Evolutionary conservation across 495 filamentous ascomycete species (phyloP).

Genomic region (Neurospora sp.): DNA sequence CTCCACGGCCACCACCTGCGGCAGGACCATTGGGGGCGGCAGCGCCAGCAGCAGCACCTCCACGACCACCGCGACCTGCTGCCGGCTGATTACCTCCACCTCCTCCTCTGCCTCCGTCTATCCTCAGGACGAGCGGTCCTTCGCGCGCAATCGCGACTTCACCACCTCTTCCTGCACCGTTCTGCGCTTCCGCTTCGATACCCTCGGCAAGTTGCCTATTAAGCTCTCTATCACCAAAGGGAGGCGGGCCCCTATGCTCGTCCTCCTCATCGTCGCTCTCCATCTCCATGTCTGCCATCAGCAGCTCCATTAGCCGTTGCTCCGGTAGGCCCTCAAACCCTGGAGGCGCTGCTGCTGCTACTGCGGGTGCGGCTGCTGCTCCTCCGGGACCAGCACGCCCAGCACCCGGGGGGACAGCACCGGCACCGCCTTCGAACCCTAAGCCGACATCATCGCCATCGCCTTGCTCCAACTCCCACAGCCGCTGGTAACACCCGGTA

Average conservation of each 20-base stretch:
- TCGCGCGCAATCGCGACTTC: slow-evolving; percentile 36
- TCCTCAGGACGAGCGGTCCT: slow-evolving; percentile 44
- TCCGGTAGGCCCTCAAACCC: neutral
- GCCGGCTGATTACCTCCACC: slow-evolving; percentile 17
- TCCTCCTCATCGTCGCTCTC: slow-evolving; percentile 18
- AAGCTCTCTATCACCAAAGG: neutral
- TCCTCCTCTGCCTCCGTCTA: slow-evolving; percentile 19
- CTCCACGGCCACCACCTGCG: neutral
- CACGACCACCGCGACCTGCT: slow-evolving; percentile 15
- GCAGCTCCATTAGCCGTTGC: slow-evolving; percentile 1
- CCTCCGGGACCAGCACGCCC: slow-evolving; percentile 1
- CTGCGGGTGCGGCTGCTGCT: neutral
- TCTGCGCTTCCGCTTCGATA: neutral
- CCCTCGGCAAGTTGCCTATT: neutral
- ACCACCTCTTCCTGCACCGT: slow-evolving; percentile 7
- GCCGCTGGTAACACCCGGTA: slow-evolving; percentile 63
- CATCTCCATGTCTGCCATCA: slow-evolving; percentile 15
- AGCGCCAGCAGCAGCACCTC: slow-evolving; percentile 1
- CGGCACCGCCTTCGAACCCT: slow-evolving; percentile 40
- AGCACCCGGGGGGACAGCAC: slow-evolving; percentile 1
- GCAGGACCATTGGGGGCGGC: slow-evolving; percentile 24
- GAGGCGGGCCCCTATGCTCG: neutral
- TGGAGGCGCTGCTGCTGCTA: neutral
- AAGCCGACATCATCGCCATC: slow-evolving; percentile 55
- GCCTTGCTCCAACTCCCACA: slow-evolving; percentile 84